Evolutionary conservation across 768 basidiomycete genomes (phyloP), one percentile per base, ranked within the genome.

Genomic region (Strobilomyces confusus): DNA sequence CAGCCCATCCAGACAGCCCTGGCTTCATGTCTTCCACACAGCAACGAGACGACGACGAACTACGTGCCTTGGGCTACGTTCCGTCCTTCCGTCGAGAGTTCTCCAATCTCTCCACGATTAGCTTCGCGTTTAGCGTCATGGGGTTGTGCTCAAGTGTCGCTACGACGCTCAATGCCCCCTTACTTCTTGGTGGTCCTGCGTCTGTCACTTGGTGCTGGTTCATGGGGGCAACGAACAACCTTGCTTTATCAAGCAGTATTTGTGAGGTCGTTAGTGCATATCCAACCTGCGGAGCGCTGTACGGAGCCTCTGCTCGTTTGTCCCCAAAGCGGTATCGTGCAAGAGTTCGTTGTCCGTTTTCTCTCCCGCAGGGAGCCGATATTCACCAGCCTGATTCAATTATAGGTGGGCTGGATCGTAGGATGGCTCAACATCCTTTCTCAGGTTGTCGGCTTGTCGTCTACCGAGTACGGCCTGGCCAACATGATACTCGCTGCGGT

Each of bases 261-360:
- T 34, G 70, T 3, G 69, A 70, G 52, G 34, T 70, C 9, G 68
- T 63, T 54, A 70, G 68, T 4, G 67, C 69, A 2, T 68, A 64
- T 58, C 67, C 67, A 41, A 70, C 66, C 8, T 67, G 66, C n/a
- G 66, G 65, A 5, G 67, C 58, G 9, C 48, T 67, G 5, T 89
- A 89, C 59, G 87, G 87, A 17, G 88, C 88, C 4, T 89, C 87
- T 26, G 86, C 87, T n/a, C 81, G 83, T 62, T 72, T 89, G 11
- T 81, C 81, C 6, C 88, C 87, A 0, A 77, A 73, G 58, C 77
- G 68, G 51, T 77, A 87, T 62, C 81, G 87, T 47, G 81, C 87
- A 38, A 80, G 73, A 63, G 87, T 84, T 62, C 26, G 70, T 62
- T 20, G 19, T 5, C 26, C 52, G 23, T 42, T 17, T 19, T 17